Base-by-base conservation (phyloP, 2,329 filamentous ascomycete species). In the Ampelomyces quisqualis region DNA sequence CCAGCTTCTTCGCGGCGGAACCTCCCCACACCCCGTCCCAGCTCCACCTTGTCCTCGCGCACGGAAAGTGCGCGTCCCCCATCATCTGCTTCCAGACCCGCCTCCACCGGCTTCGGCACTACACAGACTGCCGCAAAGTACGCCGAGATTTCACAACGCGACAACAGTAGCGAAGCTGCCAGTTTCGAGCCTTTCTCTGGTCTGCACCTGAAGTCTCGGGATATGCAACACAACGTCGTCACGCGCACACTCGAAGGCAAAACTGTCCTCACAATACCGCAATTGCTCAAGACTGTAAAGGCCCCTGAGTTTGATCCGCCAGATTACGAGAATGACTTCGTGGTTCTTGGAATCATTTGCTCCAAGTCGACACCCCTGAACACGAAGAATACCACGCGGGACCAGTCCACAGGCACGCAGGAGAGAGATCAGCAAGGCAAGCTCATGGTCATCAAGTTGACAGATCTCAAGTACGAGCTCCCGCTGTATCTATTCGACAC, bases 401-500 rank as follows among this genome's bases (percentile, higher is more conserved):
- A 70, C 1, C 74, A 73, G 35, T 68, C 71, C 7, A 62, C 60
- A 10, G 53, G 54, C 26, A 64, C 62, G 3, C 68, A 75, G 31
- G 69, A 70, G 36, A 70, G 73, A 13, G 78, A 84, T 38, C 76
- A 76, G 31, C 72, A 78, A 14, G 85, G 85, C 34, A 96, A 95
- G 66, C 98, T 94, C 72, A 96, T 98, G 87, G 85, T 91, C 2
- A 74, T 98, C 47, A 88, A 82, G 2, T 76, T 98, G 2, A 89
- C 88, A 0, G 91, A 98, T 66, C 74, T 98, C 8, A 85, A 89
- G 57, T 95, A 84, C 81, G 89, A 95, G 56, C 69, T 98, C 9
- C 90, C 97, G 51, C 78, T 97, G 28, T 97, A 90, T 57, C 79
- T 98, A 10, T 98, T 98, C 69, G 87, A 88, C 57, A 83, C 85